Conservation (phyloP, 2,329 filamentous ascomycete species). For the Nemania diffusa region DNA sequence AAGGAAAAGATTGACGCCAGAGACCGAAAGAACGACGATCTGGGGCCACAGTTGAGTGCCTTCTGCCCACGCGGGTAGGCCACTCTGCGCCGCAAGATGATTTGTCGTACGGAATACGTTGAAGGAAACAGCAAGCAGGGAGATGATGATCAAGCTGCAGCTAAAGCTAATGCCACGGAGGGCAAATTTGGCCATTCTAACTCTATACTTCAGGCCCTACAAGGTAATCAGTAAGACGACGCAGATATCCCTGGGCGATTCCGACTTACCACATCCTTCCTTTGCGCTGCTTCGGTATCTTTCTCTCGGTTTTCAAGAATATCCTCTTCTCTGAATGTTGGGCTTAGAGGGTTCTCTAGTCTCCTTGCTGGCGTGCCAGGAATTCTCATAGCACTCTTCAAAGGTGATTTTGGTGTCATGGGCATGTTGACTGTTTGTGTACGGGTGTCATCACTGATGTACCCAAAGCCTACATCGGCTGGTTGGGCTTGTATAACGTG, state of each 20-base stretch:
- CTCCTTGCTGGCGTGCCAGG: slow-evolving; percentile 82
- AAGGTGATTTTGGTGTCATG: slow-evolving; percentile 77
- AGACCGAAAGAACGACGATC: slow-evolving; percentile 80
- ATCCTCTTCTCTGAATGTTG: slow-evolving; percentile 90
- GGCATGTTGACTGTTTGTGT: slow-evolving; percentile 69
- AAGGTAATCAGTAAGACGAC: slow-evolving; percentile 50
- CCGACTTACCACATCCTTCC: slow-evolving; percentile 81
- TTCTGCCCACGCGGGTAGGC: slow-evolving; percentile 84
- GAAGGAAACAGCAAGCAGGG: slow-evolving; percentile 89
- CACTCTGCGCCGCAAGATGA: slow-evolving; percentile 77
- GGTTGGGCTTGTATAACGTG: slow-evolving; percentile 74
- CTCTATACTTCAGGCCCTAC: slow-evolving; percentile 91
- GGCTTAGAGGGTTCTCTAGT: slow-evolving; percentile 82
- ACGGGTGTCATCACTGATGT: slow-evolving; percentile 72
- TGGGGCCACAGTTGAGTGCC: slow-evolving; percentile 90
- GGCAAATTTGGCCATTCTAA: slow-evolving; percentile 92
- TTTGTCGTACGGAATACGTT: slow-evolving; percentile 92
- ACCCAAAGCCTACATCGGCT: slow-evolving; percentile 91
- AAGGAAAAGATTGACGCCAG: slow-evolving; percentile 82
- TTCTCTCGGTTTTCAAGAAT: slow-evolving; percentile 85
- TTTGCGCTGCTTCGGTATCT: slow-evolving; percentile 85
- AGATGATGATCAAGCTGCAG: slow-evolving; percentile 92
- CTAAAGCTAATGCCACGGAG: slow-evolving; percentile 97
- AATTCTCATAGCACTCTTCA: slow-evolving; percentile 90
- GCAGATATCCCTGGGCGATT: neutral